A percentile compares a stretch with the other conserved stretches of the same genome.
Conservation (phyloP, 108 stramenopile genomes). For the Skeletonema menzelii region DNA sequence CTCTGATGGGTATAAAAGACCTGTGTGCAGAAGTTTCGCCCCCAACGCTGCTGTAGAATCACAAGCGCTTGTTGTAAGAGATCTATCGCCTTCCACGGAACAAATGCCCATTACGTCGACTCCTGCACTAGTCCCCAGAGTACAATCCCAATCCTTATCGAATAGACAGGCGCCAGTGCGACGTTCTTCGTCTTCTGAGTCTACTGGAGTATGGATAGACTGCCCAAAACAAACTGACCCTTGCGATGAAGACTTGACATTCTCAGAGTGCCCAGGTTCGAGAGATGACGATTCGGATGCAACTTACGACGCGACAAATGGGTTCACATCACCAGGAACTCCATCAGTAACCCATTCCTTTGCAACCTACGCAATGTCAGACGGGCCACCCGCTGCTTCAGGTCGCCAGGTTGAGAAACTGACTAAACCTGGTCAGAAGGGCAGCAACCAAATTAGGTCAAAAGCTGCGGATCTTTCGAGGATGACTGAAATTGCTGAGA, state of each 20-base stretch:
- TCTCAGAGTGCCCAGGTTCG: neutral
- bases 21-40: neutral
- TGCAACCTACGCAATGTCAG: neutral
- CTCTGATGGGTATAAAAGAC: neutral
- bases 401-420: neutral
- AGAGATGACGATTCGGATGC: neutral
- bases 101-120: neutral
- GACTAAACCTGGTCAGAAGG: neutral
- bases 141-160: neutral
- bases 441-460: neutral
- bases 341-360: neutral
- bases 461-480: neutral
- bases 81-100: neutral
- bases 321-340: neutral
- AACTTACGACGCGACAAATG: neutral
- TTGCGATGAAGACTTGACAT: slow-evolving; percentile 1
- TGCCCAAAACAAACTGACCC: neutral
- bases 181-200: neutral
- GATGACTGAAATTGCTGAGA: neutral
- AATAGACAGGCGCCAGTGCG: neutral
- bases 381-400: neutral
- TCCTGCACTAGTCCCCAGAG: neutral
- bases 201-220: slow-evolving; percentile 1
- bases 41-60: neutral
- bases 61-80: neutral